These are phyloP conservation scores for Catunica adiposa DNA, from an alignment of 2,329 filamentous ascomycete genomes.

Conservation along the genomic window DNA sequence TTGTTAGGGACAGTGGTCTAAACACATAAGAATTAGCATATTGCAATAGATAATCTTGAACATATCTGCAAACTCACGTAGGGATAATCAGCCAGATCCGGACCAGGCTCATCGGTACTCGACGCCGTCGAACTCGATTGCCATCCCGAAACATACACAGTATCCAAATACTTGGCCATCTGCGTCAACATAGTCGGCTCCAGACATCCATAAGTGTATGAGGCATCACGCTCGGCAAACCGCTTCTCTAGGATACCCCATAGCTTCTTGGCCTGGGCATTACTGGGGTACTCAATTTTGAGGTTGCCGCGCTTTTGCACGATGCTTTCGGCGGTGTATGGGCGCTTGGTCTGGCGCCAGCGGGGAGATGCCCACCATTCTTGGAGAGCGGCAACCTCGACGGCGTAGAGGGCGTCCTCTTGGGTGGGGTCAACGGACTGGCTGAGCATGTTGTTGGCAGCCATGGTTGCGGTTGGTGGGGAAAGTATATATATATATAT, in stretches of 20 bases:
- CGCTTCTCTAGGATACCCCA: constrained; percentile 78
- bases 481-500: background rate
- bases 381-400: constrained; percentile 80
- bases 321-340: constrained; percentile 93
- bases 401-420: constrained; percentile 53
- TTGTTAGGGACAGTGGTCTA: constrained; percentile 97
- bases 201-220: constrained; percentile 91
- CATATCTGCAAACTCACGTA: constrained; percentile 42
- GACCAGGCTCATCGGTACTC: constrained; percentile 84
- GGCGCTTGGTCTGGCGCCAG: constrained; percentile 83
- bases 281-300: constrained; percentile 83
- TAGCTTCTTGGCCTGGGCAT: constrained; percentile 78
- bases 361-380: constrained; percentile 85
- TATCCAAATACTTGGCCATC: constrained; percentile 98
- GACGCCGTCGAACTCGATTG: constrained; percentile 95
- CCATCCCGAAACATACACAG: constrained; percentile 97
- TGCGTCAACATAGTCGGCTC: constrained; percentile 98
- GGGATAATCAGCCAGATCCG: constrained; percentile 95
- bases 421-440: constrained; percentile 36
- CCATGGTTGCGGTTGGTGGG: constrained; percentile 26
- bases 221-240: constrained; percentile 60
- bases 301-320: constrained; percentile 86
- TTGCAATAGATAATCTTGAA: background rate
- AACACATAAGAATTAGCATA: background rate
- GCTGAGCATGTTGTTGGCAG: constrained; percentile 45